A percentile compares a stretch with the other conserved stretches of the same genome.
These are phyloP conservation scores for Hypomontagnella monticulosa DNA, from an alignment of 495 filamentous ascomycete genomes.

Conservation along the genomic window DNA sequence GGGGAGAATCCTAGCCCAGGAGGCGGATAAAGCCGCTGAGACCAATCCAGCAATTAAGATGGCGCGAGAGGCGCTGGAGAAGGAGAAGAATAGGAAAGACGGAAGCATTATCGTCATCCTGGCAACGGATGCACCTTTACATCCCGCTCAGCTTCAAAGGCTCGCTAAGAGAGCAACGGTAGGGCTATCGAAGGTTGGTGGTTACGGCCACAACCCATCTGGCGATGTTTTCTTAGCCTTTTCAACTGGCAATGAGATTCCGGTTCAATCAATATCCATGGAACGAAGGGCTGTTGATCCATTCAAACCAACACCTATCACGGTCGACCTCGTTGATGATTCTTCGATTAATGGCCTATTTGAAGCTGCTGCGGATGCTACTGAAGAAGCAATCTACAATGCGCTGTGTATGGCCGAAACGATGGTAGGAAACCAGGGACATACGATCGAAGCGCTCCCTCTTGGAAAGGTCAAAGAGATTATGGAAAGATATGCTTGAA, in stretches of 20 bases:
- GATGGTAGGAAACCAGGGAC: slow-evolving; percentile 52
- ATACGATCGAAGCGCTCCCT: slow-evolving; percentile 56
- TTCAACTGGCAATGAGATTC: slow-evolving; percentile 58
- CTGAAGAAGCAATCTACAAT: slow-evolving; percentile 65
- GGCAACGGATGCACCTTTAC: slow-evolving; percentile 62
- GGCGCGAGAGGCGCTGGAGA: slow-evolving; percentile 33
- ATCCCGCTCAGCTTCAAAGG: slow-evolving; percentile 58
- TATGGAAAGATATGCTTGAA: slow-evolving; percentile 52
- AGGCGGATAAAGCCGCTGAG: slow-evolving; percentile 41
- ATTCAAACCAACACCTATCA: slow-evolving; percentile 49
- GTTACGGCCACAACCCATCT: slow-evolving; percentile 58
- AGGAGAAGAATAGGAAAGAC: slow-evolving; percentile 55
- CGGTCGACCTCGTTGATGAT: slow-evolving; percentile 57
- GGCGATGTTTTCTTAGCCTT: slow-evolving; percentile 66
- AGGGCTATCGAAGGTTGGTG: slow-evolving; percentile 60
- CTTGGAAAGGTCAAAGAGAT: slow-evolving; percentile 58
- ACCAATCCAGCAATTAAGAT: slow-evolving; percentile 40
- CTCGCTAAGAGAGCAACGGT: slow-evolving; percentile 63
- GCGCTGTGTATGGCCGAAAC: slow-evolving; percentile 60
- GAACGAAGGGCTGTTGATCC: slow-evolving; percentile 40
- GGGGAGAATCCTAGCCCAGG: slow-evolving; percentile 53
- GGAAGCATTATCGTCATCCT: slow-evolving; percentile 65
- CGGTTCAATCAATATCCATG: slow-evolving; percentile 48
- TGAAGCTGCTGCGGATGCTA: slow-evolving; percentile 59
- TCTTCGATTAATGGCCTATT: slow-evolving; percentile 60